Evolutionary conservation across 129 eudicot species (phyloP), one percentile per base, ranked within the genome.

Genomic region (Lonicera japonica): DNA sequence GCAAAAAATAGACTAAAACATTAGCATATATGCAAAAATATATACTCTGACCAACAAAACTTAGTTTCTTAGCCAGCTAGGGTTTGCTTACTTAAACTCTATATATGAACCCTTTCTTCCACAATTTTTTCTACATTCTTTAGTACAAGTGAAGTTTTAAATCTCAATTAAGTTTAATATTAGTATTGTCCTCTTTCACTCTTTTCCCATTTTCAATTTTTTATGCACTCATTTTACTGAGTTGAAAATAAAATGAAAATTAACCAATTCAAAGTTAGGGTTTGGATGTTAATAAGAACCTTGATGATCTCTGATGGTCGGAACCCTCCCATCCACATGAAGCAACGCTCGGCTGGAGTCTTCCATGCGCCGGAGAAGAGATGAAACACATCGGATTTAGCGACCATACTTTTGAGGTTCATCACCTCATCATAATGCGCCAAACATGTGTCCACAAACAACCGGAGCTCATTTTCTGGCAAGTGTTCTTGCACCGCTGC

Each of bases 241-340:
- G 36, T 29, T 29, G 36, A 29, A 29, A 29, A 29, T 43, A 8
- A 43, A 43, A 43, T 3, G 50, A 43, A 8, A 43, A 43, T 3
- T 43, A 43, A 43, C 50, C 16, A 43, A 1, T 43, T 43, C 1
- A 14, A 43, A 3, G 16, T 3, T 43, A 43, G 46, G 34, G 45
- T 65, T 39, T 57, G 38, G 13, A 56, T n/a, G n/a, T 29, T 29
- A 29, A 29, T 53, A 13, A 54, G 43, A 36, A 90, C 97, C 95
- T 94, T 94, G 68, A 94, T 83, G 74, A 94, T 67, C 63, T 85
- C 89, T 3, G 99, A 94, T 20, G 99, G 99, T 29, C 99, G 89
- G 63, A 94, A 94, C n/a, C 89, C 96, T 25, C 99, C 99, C 23
- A 94, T 78, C 99, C 99, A 94, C 95, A 94, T 78, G 81, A 88